Evolutionary conservation across 768 basidiomycete genomes (phyloP).

Genomic region (Auricularia heimuer): DNA sequence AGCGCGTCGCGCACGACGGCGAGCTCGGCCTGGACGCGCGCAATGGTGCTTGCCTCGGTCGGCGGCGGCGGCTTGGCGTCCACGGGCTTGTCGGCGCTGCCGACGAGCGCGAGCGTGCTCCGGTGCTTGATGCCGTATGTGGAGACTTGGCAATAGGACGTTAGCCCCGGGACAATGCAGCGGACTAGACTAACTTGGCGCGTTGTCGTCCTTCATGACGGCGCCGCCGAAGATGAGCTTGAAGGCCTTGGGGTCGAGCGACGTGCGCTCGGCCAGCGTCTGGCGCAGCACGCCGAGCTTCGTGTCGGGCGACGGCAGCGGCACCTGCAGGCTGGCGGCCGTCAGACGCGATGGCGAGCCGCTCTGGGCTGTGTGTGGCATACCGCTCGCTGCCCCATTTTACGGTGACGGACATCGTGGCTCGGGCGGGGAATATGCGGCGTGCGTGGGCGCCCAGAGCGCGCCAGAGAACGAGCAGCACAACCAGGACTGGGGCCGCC

Average conservation of each 20-base stretch:
- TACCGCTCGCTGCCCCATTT: conserved; percentile 28
- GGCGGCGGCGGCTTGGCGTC: conserved; percentile 13
- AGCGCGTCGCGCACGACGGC: conserved; percentile 43
- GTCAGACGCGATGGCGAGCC: background rate
- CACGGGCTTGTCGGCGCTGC: conserved; percentile 27
- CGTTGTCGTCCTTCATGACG: conserved; percentile 75
- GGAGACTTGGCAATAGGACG: conserved; percentile 38
- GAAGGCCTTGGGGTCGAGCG: conserved; percentile 58
- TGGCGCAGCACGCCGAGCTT: conserved; percentile 48
- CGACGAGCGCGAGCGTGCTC: conserved; percentile 64
- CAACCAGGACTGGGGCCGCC: conserved; percentile 13
- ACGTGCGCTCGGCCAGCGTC: conserved; percentile 63
- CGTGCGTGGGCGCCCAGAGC: conserved; percentile 18
- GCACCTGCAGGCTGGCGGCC: conserved; percentile 34
- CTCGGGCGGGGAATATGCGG: conserved; percentile 11
- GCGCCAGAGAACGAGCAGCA: conserved; percentile 22
- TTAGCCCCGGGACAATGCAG: conserved; percentile 2
- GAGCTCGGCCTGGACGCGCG: conserved; percentile 46
- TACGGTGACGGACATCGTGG: conserved; percentile 29
- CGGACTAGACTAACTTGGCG: conserved; percentile 39
- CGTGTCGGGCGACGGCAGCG: conserved; percentile 48
- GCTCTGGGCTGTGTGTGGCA: background rate
- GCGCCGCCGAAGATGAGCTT: conserved; percentile 87
- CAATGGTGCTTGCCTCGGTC: conserved; percentile 40
- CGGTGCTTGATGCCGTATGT: conserved; percentile 63